Conservation (phyloP, 1,284 basidiomycete species). For the Abortiporus biennis region DNA sequence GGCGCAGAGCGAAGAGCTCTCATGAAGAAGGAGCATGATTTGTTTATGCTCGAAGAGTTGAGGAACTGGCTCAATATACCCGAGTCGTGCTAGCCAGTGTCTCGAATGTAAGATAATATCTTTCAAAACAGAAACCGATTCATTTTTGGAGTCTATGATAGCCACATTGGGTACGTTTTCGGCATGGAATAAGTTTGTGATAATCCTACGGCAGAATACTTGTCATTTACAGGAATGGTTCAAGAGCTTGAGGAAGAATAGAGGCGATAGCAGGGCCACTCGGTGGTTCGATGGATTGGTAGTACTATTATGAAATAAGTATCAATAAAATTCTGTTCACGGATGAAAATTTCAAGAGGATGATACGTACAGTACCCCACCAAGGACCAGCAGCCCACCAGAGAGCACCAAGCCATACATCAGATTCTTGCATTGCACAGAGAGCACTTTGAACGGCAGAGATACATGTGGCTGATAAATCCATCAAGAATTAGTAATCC, state of each 20-base stretch:
- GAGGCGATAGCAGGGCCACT: conserved; percentile 43
- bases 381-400: conserved; percentile 62
- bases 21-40: too few relatives aligned
- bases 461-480: conserved; percentile 31
- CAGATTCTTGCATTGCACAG: conserved; percentile 52
- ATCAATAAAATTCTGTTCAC: conserved; percentile 8
- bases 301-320: conserved; percentile 36
- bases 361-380: conserved; percentile 48
- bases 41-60: too few relatives aligned
- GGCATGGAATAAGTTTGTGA: too few relatives aligned
- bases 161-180: too few relatives aligned
- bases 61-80: too few relatives aligned
- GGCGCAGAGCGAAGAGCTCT: too few relatives aligned
- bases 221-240: conserved; percentile 49
- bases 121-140: too few relatives aligned
- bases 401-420: conserved; percentile 50
- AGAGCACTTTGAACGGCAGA: conserved; percentile 50
- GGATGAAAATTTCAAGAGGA: background rate
- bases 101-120: too few relatives aligned
- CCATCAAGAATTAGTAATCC: conserved; percentile 4
- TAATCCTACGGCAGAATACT: too few relatives aligned
- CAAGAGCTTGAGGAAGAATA: conserved; percentile 51
- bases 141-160: too few relatives aligned
- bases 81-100: too few relatives aligned
- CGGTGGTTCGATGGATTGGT: conserved; percentile 58